Percentiles rank a stretch among this genome's conserved stretches.
These are phyloP conservation scores for Apophysomyces sp. DNA, from an alignment of 371 early-diverging fungal genomes.

Conservation along the genomic window DNA sequence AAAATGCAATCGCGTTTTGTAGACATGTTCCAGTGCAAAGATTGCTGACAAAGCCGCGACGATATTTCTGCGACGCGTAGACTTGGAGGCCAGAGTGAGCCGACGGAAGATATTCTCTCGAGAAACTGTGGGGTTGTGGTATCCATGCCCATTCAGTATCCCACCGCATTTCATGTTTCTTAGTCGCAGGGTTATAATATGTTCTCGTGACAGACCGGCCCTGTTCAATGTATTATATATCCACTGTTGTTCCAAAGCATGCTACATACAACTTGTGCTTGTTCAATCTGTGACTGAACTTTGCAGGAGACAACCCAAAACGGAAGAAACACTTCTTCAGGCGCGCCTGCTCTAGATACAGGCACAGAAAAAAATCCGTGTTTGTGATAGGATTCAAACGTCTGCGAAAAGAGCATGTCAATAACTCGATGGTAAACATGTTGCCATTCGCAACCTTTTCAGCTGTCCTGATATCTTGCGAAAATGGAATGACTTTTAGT, in stretches of 20 bases:
- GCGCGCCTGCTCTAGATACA: constrained; percentile 37
- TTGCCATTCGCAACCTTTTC: constrained; percentile 38
- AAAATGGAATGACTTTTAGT: constrained; percentile 53
- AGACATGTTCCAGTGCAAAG: constrained; percentile 54
- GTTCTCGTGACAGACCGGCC: constrained; percentile 39
- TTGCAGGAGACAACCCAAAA: constrained; percentile 61
- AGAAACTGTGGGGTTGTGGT: constrained; percentile 39
- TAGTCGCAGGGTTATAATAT: constrained; percentile 45
- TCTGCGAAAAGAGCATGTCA: constrained; percentile 23
- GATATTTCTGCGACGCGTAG: constrained; percentile 59
- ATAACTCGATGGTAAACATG: neutral
- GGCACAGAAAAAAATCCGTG: constrained; percentile 61
- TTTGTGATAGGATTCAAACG: constrained; percentile 55
- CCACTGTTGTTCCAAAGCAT: neutral
- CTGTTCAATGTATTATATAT: constrained; percentile 11
- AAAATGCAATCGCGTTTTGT: constrained; percentile 38
- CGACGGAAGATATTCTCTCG: constrained; percentile 43
- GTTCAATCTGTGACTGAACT: constrained; percentile 48
- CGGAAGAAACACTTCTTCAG: constrained; percentile 56
- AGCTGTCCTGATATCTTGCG: constrained; percentile 55
- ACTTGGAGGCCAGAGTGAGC: constrained; percentile 52
- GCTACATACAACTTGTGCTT: constrained; percentile 53
- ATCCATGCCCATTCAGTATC: constrained; percentile 60
- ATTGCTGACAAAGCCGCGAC: constrained; percentile 54
- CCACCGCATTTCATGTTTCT: constrained; percentile 45